Base-by-base conservation (phyloP, 345 rosid genomes). In the Aethionema arabicum region DNA sequence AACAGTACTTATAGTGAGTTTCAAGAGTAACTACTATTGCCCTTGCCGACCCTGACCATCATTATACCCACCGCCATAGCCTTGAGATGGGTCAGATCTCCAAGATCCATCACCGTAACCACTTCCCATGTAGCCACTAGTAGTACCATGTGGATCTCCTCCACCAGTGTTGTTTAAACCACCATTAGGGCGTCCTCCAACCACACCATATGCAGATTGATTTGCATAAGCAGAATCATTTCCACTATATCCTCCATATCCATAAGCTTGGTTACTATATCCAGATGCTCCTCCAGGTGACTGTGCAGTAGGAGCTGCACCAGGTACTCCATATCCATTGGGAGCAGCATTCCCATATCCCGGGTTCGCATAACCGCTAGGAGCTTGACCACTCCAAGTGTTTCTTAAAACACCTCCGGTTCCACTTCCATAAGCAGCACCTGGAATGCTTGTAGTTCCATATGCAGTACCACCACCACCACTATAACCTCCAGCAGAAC, bases 341-440 rank as follows among this genome's bases (percentile, higher is more conserved):
- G 88, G 84, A 63, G 90, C 69, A 71, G 83, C 73, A 74, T 77
- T 70, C 33, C 88, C 98, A 79, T 86, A 88, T 16, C 95, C 88
- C 79, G 80, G 82, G 48, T 85, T 59, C 56, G 89, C 93, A 76
- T 91, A 91, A 65, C 89, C 90, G 68, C 88, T 59, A n/a, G 95
- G 85, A 50, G 79, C 72, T 67, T 83, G 95, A 51, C 76, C 52
- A 38, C 75, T 81, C 98, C 96, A 91, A 43, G 96, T 71, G 77
- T 77, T 82, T 82, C 92, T 83, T 11, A 48, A 54, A 37, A 55
- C 59, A 65, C 44, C 56, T 32, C 65, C 55, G 43, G 32, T 41
- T 38, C 58, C 63, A 42, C 45, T 64, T 51, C 59, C 70, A 51
- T 64, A 71, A 44, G 55, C 56, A 0, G 15, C 40, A 59, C 70